Base-by-base conservation (phyloP, 192 early-diverging fungal species). In the Diversispora eburnea region DNA sequence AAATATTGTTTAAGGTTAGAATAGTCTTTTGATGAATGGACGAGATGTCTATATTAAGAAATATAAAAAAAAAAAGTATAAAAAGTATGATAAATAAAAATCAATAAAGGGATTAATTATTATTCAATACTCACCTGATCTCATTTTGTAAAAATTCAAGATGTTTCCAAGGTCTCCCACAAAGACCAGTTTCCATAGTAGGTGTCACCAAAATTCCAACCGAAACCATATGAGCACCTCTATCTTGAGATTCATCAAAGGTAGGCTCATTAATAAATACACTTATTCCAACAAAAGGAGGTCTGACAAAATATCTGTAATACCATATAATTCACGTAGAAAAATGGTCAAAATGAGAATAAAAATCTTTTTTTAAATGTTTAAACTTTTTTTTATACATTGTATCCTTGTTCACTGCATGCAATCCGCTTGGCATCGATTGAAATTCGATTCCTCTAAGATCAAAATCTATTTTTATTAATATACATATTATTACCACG, bases 401-500 rank as follows among this genome's bases (percentile, higher is more conserved):
- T 15, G 79, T 74, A 77, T 88, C 86, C 33, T 82, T 63, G 13
- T 71, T 67, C 20, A 81, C 76, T 15, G 55, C 72, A 67, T 88
- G 86, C 22, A 88, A 75, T n/a, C 86, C 86, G 67, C 86, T 88
- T 22, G 82, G 83, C 7, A 88, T 79, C 6, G 86, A 76, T 45
- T 84, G 79, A 60, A 78, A 88, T 77, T 88, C 86, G 4, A 86
- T 75, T 3, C 83, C 84, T 8, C 70, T 19, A 2, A 87, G 67
- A 19, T 81, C 76, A n/a, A 81, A 58, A 65, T 83, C 86, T 87
- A 74, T 46, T 5, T 47, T 55, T 15, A 33, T 65, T 41, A 46
- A n/a, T 54, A 22, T 48, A 33, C 8, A 33, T n/a, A 47, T 60
- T 19, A 70, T 39, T 13, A 71, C 13, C 48, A 19, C 2, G 22